Evolutionary conservation across 495 filamentous ascomycete genomes (phyloP), one percentile per base, ranked within the genome.

Genomic region (Arthonia radiata): DNA sequence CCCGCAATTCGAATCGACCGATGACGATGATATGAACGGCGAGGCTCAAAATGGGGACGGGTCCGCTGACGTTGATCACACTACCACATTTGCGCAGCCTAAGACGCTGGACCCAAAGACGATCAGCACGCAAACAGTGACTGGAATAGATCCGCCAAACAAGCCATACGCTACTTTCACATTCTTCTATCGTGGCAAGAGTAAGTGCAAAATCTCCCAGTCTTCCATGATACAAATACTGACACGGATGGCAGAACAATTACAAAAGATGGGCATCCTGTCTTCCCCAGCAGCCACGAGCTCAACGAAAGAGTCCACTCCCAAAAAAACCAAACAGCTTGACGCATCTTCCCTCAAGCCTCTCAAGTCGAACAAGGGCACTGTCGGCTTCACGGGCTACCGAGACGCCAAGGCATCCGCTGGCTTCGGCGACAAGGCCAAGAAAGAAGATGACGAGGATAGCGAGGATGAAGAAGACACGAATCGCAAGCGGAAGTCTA

Each of bases 41-140:
- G 32, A 56, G 17, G 11, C 11, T 6, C 19, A 22, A 22, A 64
- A 50, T 25, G 60, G 59, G 13, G 47, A 49, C 1, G 50, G 49
- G 25, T 39, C 39, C 24, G 64, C 57, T 26, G 77, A 93, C 40
- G 62, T 93, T 23, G 89, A 93, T 47, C 86, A 99, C 48, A 94
- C 86, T 24, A 94, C 86, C 14, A 94, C 86, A 42, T 99, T 99
- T 48, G 89, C 89, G 8, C 83, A 94, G 44, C 89, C 86, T 3
- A 99, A 94, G 54, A 70, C 81, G 11, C 59, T 99, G 15, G 89
- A 99, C 52, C 86, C 82, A 1, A 92, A 92, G 50, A 73, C 74
- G 5, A 94, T 99, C 42, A 92, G 81, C 39, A 94, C 89, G 0
- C 86, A 99, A 49, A 93, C 83, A 0, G 86, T 99, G 11, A 94